Conservation (phyloP, 129 eudicot species). For the Cynara cardunculus region DNA sequence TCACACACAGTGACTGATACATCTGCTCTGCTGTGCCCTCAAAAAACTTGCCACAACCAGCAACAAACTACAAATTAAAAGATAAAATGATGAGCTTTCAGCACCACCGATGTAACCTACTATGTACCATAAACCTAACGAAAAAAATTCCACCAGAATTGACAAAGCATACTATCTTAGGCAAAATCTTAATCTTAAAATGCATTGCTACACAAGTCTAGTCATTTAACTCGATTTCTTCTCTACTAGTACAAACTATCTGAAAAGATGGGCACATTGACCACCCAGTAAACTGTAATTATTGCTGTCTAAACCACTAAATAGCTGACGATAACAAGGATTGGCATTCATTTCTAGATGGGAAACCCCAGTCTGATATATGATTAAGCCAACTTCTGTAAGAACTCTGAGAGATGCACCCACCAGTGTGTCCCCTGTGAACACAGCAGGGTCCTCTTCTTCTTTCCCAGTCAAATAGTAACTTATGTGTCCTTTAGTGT, state of each 20-base stretch:
- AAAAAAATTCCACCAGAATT: not conserved
- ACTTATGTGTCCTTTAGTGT: conserved; percentile 90
- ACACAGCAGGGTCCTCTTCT: conserved; percentile 83
- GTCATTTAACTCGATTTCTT: not conserved
- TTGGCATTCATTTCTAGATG: not conserved
- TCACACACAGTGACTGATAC: conserved; percentile 81
- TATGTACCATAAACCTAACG: not conserved
- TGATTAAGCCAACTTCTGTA: not conserved
- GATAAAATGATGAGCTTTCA: not conserved
- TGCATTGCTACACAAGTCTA: not conserved
- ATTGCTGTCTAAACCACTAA: not conserved
- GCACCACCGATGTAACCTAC: not conserved
- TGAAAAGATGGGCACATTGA: not conserved
- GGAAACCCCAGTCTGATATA: not conserved
- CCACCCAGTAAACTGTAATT: not conserved
- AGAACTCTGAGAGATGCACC: conserved; percentile 10
- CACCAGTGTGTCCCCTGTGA: conserved; percentile 94
- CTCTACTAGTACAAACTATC: not conserved
- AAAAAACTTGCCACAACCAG: conserved; percentile 97
- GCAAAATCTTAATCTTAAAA: not conserved
- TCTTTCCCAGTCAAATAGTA: conserved; percentile 79
- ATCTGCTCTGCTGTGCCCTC: conserved; percentile 96
- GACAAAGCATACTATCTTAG: not conserved
- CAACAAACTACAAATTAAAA: conserved; percentile 57
- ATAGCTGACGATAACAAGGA: not conserved